Percentiles rank a stretch among this genome's conserved stretches.
phyloP scores from a whole-genome alignment of 768 basidiomycete genomes.

The Russula abietina region DNA sequence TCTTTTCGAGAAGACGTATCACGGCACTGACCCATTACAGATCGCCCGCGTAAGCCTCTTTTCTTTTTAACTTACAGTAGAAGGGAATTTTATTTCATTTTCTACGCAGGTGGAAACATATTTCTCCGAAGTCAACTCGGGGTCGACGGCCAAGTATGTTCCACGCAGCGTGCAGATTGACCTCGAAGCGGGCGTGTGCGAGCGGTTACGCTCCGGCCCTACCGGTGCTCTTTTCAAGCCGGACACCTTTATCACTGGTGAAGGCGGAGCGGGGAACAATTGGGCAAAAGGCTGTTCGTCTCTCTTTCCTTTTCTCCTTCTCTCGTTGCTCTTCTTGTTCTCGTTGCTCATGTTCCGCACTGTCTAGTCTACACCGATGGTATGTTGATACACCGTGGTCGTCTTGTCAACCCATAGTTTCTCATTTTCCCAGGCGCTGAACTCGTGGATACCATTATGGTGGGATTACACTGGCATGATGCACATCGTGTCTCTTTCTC shows the following conservation, averaged over 20 bases:
- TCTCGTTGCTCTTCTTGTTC: no score
- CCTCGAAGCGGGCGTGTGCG: conserved; percentile 81
- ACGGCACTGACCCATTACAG: conserved; percentile 68
- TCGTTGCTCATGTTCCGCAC: no score
- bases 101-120: conserved; percentile 64
- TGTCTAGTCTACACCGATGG: conserved; percentile 76
- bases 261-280: conserved; percentile 77
- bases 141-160: conserved; percentile 63
- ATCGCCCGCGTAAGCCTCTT: conserved; percentile 52
- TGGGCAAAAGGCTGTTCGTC: conserved; percentile 91
- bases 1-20: conserved; percentile 39
- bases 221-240: conserved; percentile 78
- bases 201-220: conserved; percentile 64
- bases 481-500: neutral
- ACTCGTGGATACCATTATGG: conserved; percentile 78
- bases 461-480: conserved; percentile 26
- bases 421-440: conserved; percentile 63
- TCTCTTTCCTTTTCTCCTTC: conserved; percentile 25
- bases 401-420: neutral
- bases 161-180: conserved; percentile 89
- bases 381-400: conserved; percentile 27
- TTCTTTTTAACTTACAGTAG: neutral
- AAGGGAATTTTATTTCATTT: neutral
- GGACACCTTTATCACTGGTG: conserved; percentile 70
- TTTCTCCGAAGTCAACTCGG: conserved; percentile 60